phyloP scores from a whole-genome alignment of 2,329 filamentous ascomycete species.

The Aspergillus glaucus region DNA sequence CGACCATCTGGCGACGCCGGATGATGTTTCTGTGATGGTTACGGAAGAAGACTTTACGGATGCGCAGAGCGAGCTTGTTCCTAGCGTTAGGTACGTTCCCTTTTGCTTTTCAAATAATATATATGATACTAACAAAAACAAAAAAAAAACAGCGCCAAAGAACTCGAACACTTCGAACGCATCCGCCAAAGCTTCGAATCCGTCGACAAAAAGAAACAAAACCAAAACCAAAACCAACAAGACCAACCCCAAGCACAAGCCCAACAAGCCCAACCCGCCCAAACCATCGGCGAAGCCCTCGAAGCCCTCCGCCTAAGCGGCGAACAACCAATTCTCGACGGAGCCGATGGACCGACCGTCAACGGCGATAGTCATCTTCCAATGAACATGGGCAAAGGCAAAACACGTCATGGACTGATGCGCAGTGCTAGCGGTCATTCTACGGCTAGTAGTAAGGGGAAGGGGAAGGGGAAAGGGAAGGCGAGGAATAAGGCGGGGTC shows the following conservation, averaged over 20 bases:
- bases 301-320: conserved; percentile 27
- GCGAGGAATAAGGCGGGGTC: conserved; percentile 8
- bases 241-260: conserved; percentile 12
- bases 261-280: conserved; percentile 17
- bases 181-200: conserved; percentile 78
- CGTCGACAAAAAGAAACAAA: conserved; percentile 39
- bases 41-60: conserved; percentile 79
- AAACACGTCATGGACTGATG: conserved; percentile 24
- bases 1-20: conserved; percentile 76
- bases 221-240: neutral
- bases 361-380: conserved; percentile 19
- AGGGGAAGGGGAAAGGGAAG: conserved; percentile 18
- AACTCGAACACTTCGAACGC: conserved; percentile 82
- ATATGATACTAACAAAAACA: conserved; percentile 16
- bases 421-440: conserved; percentile 27
- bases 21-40: conserved; percentile 82
- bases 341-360: conserved; percentile 16
- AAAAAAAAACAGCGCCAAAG: conserved; percentile 60
- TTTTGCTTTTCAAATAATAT: neutral
- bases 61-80: conserved; percentile 80
- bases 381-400: conserved; percentile 22
- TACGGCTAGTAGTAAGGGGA: conserved; percentile 22
- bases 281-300: conserved; percentile 33
- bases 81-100: conserved; percentile 60
- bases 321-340: conserved; percentile 8